Base-by-base conservation (phyloP, 176 grass and related monocot species). In the Lolium perenne region DNA sequence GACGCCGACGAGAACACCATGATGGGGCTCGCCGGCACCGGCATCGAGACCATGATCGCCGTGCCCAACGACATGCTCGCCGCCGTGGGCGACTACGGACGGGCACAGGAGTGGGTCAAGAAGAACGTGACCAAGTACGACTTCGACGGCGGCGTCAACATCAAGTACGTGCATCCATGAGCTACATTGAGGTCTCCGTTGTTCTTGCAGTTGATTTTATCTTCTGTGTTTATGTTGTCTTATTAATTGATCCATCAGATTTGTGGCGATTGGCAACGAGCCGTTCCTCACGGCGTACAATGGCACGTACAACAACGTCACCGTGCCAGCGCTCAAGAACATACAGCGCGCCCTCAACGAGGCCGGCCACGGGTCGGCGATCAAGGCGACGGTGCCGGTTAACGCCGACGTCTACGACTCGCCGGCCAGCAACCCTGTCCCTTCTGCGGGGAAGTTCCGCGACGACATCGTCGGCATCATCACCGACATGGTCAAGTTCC, bases 381-480 rank as follows among this genome's bases (percentile, higher is more conserved):
- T 97, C 46, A 97, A 94, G 82, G 91, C 92, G 7, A 93, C 91
- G 54, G 85, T 94, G 7, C 94, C 94, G 9, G 77, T 93, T 40
- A 97, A 93, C 86, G 94, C 91, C 10, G 91, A 97, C 86, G 94
- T 97, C 38, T 97, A 93, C 85, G 85, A 97, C 74, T 97, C 91
- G 8, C 91, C 89, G 15, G 0, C 53, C 38, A 35, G 16, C 63
- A 75, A 97, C 57, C 94, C 94, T 1, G 82, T 97, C 8, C 91
- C 94, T 3, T 97, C 94, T 5, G 82, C 89, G 15, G 94, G 94
- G 40, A 67, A 58, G 86, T 97, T 93, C 86, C 89, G 91, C 1
- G 70, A 38, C 13, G 94, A 97, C 85, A 45, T 95, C 26, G 87
- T 35, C 18, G 48, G 82, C 29, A 0, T 48, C 22, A 92, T 97